Evolutionary conservation across 371 early-diverging fungal genomes (phyloP).

Genomic region (Apophysomyces trapeziformis): DNA sequence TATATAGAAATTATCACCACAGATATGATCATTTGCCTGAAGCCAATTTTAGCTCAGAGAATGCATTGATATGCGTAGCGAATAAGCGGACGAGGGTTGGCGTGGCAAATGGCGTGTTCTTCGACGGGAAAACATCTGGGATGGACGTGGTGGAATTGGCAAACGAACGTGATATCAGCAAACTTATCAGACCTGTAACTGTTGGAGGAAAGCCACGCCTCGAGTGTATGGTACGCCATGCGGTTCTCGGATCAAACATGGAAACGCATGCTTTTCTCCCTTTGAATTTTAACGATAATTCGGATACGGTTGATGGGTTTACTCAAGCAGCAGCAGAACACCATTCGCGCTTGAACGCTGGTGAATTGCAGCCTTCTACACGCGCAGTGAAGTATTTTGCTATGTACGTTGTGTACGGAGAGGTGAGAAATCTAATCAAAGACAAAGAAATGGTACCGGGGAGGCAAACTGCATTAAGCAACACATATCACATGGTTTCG

Average conservation of each 20-base stretch:
- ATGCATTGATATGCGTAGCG: not conserved
- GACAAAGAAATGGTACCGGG: no score
- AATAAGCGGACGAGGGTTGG: not conserved
- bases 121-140: not conserved
- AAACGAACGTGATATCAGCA: not conserved
- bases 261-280: not conserved
- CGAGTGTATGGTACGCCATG: not conserved
- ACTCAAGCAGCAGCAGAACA: not conserved
- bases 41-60: not conserved
- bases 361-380: not conserved
- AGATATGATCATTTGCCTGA: not conserved
- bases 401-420: not conserved
- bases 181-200: not conserved
- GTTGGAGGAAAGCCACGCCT: not conserved
- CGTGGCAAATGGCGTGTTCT: not conserved
- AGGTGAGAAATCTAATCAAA: not conserved
- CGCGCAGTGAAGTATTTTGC: not conserved
- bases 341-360: not conserved
- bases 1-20: not conserved
- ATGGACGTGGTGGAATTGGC: not conserved
- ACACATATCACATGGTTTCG: no score
- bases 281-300: not conserved
- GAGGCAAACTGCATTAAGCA: not conserved
- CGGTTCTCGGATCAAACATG: not conserved
- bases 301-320: not conserved